Conservation (phyloP, 2,329 filamentous ascomycete species). For the Pyrenophora graminea region DNA sequence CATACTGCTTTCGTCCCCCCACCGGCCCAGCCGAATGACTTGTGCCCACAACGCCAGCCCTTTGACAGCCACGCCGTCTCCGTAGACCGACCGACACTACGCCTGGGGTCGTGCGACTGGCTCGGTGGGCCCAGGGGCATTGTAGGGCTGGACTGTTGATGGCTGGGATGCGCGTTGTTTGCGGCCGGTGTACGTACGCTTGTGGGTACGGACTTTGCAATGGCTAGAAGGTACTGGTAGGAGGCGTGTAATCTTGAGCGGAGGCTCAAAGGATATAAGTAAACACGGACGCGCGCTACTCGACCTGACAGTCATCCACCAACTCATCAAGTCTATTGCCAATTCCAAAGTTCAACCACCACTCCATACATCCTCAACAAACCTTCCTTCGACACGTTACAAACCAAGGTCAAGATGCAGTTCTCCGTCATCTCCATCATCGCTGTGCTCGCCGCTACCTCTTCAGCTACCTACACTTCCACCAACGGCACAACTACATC, state of each 20-base stretch:
- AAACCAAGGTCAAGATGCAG: constrained; percentile 32
- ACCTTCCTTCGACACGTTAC: background rate
- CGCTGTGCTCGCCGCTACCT: constrained; percentile 34
- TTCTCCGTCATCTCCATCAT: constrained; percentile 36
- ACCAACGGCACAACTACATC: constrained; percentile 31
- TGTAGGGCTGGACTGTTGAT: constrained; percentile 9
- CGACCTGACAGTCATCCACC: background rate
- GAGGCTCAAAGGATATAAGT: constrained; percentile 15
- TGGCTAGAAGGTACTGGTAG: constrained; percentile 5
- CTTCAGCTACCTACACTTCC: constrained; percentile 30
- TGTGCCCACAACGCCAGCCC: constrained; percentile 1
- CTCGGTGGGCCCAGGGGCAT: constrained; percentile 7
- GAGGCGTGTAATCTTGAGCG: background rate
- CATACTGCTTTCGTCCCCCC: constrained; percentile 1
- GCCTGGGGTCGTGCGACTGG: constrained; percentile 4
- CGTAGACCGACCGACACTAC: constrained; percentile 3
- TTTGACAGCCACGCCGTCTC: constrained; percentile 3
- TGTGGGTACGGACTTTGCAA: constrained; percentile 9
- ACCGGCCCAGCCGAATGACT: constrained; percentile 2
- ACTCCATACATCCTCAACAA: background rate
- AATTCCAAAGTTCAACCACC: background rate
- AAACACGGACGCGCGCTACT: constrained; percentile 3
- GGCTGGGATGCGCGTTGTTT: constrained; percentile 18
- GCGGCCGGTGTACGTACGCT: constrained; percentile 14
- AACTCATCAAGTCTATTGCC: background rate